Evolutionary conservation across 2,329 filamentous ascomycete species (phyloP).

Genomic region (Cordyceps farinosa): DNA sequence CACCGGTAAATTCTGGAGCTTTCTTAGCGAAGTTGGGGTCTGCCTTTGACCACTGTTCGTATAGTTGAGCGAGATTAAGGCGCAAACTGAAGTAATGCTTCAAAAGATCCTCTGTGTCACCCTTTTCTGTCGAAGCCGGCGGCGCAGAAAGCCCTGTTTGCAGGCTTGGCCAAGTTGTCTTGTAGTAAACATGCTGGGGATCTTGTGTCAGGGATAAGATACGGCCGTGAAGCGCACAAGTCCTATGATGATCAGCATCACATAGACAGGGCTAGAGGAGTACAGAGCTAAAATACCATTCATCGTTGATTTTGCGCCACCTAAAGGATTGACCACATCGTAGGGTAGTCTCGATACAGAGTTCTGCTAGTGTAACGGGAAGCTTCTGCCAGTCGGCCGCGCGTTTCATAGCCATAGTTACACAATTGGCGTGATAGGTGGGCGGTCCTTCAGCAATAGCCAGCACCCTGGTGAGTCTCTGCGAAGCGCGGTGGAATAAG

Average conservation of each 20-base stretch:
- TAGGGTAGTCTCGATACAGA: slow-evolving; percentile 91
- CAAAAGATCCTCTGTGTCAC: slow-evolving; percentile 72
- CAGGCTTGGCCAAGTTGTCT: slow-evolving; percentile 56
- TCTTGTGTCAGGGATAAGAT: slow-evolving; percentile 86
- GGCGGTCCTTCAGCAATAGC: not conserved
- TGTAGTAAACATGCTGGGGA: slow-evolving; percentile 72
- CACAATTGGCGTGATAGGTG: not conserved
- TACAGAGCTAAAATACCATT: slow-evolving; percentile 59
- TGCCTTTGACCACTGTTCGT: slow-evolving; percentile 78
- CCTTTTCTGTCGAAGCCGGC: slow-evolving; percentile 30
- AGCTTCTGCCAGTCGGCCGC: slow-evolving; percentile 83
- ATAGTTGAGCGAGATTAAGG: slow-evolving; percentile 71
- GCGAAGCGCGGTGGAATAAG: not conserved
- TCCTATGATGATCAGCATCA: slow-evolving; percentile 43
- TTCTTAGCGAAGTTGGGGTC: slow-evolving; percentile 88
- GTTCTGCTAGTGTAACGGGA: slow-evolving; percentile 75
- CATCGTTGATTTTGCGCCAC: slow-evolving; percentile 81
- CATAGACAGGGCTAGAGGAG: not conserved
- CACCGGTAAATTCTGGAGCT: slow-evolving; percentile 81
- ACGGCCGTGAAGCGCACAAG: slow-evolving; percentile 80
- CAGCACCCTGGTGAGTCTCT: not conserved
- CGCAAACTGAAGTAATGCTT: slow-evolving; percentile 83
- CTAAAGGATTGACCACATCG: slow-evolving; percentile 95
- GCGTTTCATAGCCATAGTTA: slow-evolving; percentile 39
- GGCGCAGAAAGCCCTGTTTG: slow-evolving; percentile 19